phyloP scores from a whole-genome alignment of 495 filamentous ascomycete genomes.

The Podospora anserina region DNA sequence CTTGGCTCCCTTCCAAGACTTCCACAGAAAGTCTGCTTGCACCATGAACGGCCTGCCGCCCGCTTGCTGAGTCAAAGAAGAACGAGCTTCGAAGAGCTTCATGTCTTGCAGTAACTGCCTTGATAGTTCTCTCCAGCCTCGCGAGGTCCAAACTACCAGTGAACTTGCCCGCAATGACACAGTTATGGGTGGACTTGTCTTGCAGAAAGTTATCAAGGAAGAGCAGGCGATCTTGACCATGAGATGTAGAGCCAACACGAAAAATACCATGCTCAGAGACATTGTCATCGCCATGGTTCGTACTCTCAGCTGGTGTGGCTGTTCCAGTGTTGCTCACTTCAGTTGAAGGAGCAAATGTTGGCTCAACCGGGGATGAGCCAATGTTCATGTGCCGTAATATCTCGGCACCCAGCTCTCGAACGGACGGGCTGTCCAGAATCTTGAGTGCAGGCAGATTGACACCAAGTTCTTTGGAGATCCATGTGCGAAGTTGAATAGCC shows the following conservation, averaged over 20 bases:
- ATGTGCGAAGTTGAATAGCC: slow-evolving; percentile 32
- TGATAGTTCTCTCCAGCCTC: not conserved
- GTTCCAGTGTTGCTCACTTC: not conserved
- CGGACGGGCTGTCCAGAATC: slow-evolving; percentile 14
- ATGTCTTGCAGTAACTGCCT: not conserved
- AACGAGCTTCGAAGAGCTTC: not conserved
- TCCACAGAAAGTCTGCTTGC: not conserved
- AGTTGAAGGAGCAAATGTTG: not conserved
- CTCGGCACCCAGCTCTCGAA: slow-evolving; percentile 7
- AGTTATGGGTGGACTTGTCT: not conserved
- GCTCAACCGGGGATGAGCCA: not conserved
- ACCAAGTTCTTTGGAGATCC: slow-evolving; percentile 33
- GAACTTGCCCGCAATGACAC: not conserved
- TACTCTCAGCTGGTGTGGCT: not conserved
- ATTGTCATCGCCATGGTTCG: not conserved
- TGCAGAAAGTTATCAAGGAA: not conserved
- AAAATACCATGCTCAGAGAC: not conserved
- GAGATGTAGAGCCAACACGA: not conserved
- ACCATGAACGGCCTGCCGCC: not conserved
- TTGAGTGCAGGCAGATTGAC: slow-evolving; percentile 25
- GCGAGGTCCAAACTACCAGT: not conserved
- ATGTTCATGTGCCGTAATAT: slow-evolving; percentile 11
- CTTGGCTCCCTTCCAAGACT: not conserved
- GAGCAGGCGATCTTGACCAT: not conserved
- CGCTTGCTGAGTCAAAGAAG: not conserved